Conservation (phyloP, 2,329 filamentous ascomycete genomes). For the Neophaeococcomyces aloes region DNA sequence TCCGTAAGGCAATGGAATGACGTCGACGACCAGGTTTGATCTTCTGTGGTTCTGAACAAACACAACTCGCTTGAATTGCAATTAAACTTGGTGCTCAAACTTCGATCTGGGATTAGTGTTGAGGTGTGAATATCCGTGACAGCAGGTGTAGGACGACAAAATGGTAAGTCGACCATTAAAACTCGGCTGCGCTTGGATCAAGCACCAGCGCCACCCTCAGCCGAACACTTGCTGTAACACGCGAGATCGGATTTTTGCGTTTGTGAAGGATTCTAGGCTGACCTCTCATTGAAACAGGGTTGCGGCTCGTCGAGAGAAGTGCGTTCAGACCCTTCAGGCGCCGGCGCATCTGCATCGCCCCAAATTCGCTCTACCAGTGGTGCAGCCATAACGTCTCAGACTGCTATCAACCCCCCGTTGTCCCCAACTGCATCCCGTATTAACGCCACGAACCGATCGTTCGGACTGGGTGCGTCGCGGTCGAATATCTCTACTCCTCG, state of each 20-base stretch:
- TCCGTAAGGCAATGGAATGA: no score
- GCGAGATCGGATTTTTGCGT: neutral
- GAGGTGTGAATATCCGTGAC: neutral
- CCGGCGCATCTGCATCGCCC: neutral
- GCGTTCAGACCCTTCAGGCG: conserved; percentile 7
- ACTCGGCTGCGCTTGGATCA: neutral
- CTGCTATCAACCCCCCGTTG: conserved; percentile 15
- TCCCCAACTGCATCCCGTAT: conserved; percentile 10
- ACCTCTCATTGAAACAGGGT: conserved; percentile 13
- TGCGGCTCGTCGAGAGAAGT: conserved; percentile 19
- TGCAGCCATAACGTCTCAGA: conserved; percentile 17
- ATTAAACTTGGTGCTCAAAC: no score
- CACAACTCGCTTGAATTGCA: no score
- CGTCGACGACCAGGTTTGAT: no score
- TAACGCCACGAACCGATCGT: neutral
- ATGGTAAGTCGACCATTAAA: conserved; percentile 10
- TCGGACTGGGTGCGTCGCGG: neutral
- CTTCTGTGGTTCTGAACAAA: no score
- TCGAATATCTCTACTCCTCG: conserved; percentile 6
- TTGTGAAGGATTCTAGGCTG: conserved; percentile 3
- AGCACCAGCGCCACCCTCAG: no score
- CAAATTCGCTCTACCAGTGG: neutral
- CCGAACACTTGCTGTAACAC: neutral
- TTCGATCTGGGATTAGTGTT: neutral
- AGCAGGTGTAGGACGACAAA: no score